phyloP scores from a whole-genome alignment of 2,329 filamentous ascomycete genomes.

The Coleophoma eucalyptorum region DNA sequence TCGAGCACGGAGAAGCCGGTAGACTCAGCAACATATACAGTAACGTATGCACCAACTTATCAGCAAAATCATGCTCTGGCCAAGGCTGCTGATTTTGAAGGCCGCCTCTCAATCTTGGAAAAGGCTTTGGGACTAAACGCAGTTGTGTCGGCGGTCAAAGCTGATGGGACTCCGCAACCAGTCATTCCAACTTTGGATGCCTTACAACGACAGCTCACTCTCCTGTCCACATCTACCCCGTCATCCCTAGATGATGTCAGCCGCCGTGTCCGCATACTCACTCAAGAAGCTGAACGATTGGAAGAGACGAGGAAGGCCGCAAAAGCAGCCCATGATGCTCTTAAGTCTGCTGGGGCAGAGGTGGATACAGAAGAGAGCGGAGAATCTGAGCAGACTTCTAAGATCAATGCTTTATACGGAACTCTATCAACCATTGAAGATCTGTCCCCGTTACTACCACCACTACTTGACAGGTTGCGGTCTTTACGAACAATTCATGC shows the following conservation, averaged over 20 bases:
- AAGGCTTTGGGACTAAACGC: constrained; percentile 75
- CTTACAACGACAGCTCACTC: constrained; percentile 75
- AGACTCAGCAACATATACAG: constrained; percentile 51
- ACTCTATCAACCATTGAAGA: constrained; percentile 85
- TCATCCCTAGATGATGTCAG: constrained; percentile 70
- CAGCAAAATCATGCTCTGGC: constrained; percentile 69
- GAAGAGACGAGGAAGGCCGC: constrained; percentile 62
- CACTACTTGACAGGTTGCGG: constrained; percentile 78
- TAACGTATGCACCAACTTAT: constrained; percentile 61
- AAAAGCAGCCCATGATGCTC: constrained; percentile 56
- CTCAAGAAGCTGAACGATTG: constrained; percentile 68
- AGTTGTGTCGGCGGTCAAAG: constrained; percentile 59
- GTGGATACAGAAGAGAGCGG: constrained; percentile 40
- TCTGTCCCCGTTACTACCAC: constrained; percentile 78
- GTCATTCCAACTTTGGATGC: constrained; percentile 79
- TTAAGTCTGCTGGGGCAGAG: constrained; percentile 35
- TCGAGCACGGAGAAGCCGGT: constrained; percentile 16
- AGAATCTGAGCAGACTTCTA: constrained; percentile 70
- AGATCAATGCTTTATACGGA: constrained; percentile 89
- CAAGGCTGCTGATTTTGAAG: constrained; percentile 85
- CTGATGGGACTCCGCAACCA: constrained; percentile 56
- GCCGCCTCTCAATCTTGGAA: constrained; percentile 75
- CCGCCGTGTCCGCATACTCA: constrained; percentile 65
- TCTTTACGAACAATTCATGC: constrained; percentile 82
- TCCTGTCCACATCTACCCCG: constrained; percentile 69